Base-by-base conservation (phyloP, 371 early-diverging fungal species). In the Mucor circinelloides region DNA sequence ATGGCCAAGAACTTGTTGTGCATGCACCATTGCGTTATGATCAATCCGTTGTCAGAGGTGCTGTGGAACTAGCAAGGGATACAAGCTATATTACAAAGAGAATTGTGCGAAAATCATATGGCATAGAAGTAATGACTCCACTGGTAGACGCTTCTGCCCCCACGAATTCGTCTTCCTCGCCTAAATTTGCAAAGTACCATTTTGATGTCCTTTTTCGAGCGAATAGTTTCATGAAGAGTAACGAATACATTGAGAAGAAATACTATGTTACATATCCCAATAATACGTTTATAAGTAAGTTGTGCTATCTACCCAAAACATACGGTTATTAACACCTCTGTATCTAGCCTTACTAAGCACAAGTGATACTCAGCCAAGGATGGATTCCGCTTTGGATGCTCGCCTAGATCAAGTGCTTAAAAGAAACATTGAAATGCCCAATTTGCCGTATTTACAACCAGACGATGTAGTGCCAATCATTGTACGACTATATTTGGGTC, bases 31-130 rank as follows among this genome's bases (percentile, higher is more conserved):
- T 19, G n/a, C 19, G 46, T 1, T 62, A 63, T 52, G 64, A 63
- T 58, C 63, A 58, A 19, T 56, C 68, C 0, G 68, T 68, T 46
- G 63, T 68, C 1, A 38, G 64, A 38, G 68, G 68, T 10, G 68
- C 68, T 36, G 64, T 68, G 0, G 42, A 40, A 19, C 30, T 68
- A 23, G 68, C 63, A 7, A n/a, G 38, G 15, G 58, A 68, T 25
- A 63, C 68, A 46, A 62, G 55, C 31, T 50, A 32, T 34, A 68
- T 68, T 31, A 58, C 63, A 17, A 56, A 40, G 19, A 56, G 68
- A 58, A 63, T 63, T 12, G 38, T 38, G 15, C 57, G 31, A 28
- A 56, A 44, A 38, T 58, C 63, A 36, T 68, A 68, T 30, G 68
- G 68, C n/a, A 7, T 68, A 6, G 58, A 68, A 23, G 44, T 54